These are phyloP conservation scores for Botrytis elliptica DNA, from an alignment of 2,329 filamentous ascomycete species.

Conservation along the genomic window DNA sequence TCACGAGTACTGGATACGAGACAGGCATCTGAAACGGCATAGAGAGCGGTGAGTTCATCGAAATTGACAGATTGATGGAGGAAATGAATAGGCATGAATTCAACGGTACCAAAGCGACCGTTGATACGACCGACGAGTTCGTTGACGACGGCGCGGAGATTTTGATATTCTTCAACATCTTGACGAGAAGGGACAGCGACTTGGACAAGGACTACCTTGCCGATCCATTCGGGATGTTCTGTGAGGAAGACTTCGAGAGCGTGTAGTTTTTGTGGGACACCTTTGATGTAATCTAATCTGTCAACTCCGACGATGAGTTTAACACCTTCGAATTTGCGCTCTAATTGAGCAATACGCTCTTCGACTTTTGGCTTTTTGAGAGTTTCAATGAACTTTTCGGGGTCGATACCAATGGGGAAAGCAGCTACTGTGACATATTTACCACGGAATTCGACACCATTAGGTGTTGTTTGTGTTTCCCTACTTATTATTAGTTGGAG, in stretches of 20 bases:
- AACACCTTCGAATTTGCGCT: slow-evolving; percentile 90
- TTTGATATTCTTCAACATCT: slow-evolving; percentile 97
- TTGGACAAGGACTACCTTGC: slow-evolving; percentile 93
- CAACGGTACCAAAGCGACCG: slow-evolving; percentile 92
- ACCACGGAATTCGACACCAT: slow-evolving; percentile 86
- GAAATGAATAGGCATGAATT: slow-evolving; percentile 99
- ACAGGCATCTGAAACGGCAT: slow-evolving; percentile 88
- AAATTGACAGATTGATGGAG: slow-evolving; percentile 95
- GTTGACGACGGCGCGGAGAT: slow-evolving; percentile 90
- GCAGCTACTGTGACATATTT: slow-evolving; percentile 89
- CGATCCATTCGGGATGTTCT: slow-evolving; percentile 97
- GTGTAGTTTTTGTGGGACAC: slow-evolving; percentile 95
- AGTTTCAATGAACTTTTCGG: slow-evolving; percentile 91
- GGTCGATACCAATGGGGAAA: slow-evolving; percentile 97
- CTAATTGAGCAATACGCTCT: slow-evolving; percentile 79
- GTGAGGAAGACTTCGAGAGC: slow-evolving; percentile 95
- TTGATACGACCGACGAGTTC: slow-evolving; percentile 97
- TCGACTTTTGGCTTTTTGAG: slow-evolving; percentile 82
- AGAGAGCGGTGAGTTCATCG: slow-evolving; percentile 90
- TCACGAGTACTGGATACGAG: slow-evolving; percentile 94
- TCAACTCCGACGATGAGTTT: slow-evolving; percentile 97
- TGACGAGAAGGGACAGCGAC: slow-evolving; percentile 92
- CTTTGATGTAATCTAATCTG: slow-evolving; percentile 97
- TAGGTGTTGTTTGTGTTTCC: slow-evolving; percentile 77
- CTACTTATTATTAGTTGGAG: slow-evolving; percentile 36